These are phyloP conservation scores for Fusarium phyllophilum DNA, from an alignment of 2,329 filamentous ascomycete genomes.

Conservation along the genomic window DNA sequence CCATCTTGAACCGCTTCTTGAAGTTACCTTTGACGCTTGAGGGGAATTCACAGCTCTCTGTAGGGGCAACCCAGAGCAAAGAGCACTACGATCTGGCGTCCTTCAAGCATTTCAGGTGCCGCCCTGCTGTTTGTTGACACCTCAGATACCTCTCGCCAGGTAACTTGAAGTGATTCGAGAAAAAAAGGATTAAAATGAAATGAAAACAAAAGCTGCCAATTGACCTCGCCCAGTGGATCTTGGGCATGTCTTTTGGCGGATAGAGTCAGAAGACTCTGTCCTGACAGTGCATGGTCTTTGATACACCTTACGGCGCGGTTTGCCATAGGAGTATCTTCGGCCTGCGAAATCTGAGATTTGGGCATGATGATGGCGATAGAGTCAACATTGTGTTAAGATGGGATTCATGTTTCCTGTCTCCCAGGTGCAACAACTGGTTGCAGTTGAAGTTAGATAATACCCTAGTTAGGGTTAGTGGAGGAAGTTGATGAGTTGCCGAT, in stretches of 20 bases:
- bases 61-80: background rate
- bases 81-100: background rate
- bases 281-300: background rate
- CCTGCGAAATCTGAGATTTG: background rate
- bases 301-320: background rate
- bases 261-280: background rate
- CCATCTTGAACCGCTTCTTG: background rate
- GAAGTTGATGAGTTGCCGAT: background rate
- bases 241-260: background rate
- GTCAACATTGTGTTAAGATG: background rate
- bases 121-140: background rate
- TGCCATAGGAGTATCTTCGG: background rate
- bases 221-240: background rate
- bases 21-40: background rate
- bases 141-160: background rate
- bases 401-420: background rate
- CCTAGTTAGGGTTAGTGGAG: background rate
- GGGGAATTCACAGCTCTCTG: background rate
- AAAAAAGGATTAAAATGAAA: background rate
- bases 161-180: background rate
- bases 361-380: no score
- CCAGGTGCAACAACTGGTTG: background rate
- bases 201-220: background rate
- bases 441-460: background rate
- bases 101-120: background rate